A percentile compares a stretch with the other conserved stretches of the same genome.
Evolutionary conservation across 257 asterid species (phyloP).

Genomic region (Nicotiana tomentosiformis): DNA sequence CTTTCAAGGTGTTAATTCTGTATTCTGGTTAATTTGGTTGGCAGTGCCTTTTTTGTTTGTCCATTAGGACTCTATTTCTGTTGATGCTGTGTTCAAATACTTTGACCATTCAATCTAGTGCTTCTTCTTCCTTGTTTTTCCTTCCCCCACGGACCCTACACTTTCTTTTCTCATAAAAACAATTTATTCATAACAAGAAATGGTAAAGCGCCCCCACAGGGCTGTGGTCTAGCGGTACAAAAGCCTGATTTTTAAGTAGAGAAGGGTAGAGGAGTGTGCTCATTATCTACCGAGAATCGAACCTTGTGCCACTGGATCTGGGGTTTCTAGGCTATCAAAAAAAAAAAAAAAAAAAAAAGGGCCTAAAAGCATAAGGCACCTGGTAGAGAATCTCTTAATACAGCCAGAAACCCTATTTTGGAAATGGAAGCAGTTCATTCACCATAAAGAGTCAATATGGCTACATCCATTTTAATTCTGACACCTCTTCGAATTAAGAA

Average conservation of each 20-base stretch:
- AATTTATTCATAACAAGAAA: not conserved
- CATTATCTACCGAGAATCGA: not conserved
- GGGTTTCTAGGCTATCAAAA: not conserved
- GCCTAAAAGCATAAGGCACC: not conserved
- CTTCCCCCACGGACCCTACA: not conserved
- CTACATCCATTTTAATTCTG: not conserved
- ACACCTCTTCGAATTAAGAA: not conserved
- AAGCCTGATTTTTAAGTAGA: not conserved
- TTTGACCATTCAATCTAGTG: not conserved
- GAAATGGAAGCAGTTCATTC: not conserved
- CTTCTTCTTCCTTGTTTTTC: not conserved
- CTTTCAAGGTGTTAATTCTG: not conserved
- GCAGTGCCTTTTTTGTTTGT: not conserved
- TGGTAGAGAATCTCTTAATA: not conserved
- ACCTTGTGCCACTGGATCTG: not conserved
- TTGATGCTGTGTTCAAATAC: not conserved
- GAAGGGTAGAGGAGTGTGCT: not conserved
- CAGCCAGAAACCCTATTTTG: not conserved
- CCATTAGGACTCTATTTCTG: not conserved
- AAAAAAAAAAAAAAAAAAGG: not conserved
- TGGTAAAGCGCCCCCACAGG: not conserved
- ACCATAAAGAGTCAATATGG: not conserved
- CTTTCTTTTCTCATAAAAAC: not conserved
- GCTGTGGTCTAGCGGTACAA: not conserved
- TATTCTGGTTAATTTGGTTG: not conserved